A percentile compares a stretch with the other conserved stretches of the same genome.
phyloP scores from a whole-genome alignment of 1,284 basidiomycete species.

The Apiotrichum gamsii region DNA sequence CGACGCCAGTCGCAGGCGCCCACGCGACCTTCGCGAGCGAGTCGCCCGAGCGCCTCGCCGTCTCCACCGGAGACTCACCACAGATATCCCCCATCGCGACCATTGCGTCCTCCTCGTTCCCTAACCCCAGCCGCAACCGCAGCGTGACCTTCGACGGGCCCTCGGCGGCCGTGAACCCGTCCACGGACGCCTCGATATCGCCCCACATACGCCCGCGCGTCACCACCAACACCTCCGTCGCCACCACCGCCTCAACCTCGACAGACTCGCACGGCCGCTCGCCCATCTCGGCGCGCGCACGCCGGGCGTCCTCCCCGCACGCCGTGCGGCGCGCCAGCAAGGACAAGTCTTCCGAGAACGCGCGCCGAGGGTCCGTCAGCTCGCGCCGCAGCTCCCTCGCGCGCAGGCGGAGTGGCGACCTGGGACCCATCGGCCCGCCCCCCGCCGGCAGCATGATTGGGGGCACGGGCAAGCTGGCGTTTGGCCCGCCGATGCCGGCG shows the following conservation, averaged over 20 bases:
- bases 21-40: neutral
- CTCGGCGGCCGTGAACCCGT: too few species aligned
- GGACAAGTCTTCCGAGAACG: too few species aligned
- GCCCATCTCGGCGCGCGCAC: too few species aligned
- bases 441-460: neutral
- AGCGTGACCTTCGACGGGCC: slow-evolving; percentile 1
- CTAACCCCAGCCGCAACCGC: neutral
- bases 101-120: too few species aligned
- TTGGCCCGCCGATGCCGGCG: neutral
- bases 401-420: neutral
- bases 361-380: slow-evolving; percentile 1
- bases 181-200: neutral
- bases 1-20: neutral
- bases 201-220: neutral
- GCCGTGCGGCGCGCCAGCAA: too few species aligned
- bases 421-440: too few species aligned
- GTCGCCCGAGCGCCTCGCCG: too few species aligned
- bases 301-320: too few species aligned
- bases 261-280: too few species aligned
- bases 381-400: too few species aligned
- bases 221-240: neutral
- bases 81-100: too few species aligned
- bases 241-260: neutral
- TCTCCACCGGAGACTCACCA: too few species aligned
- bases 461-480: neutral